Evolutionary conservation across 2,329 filamentous ascomycete genomes (phyloP), one percentile per base, ranked within the genome.

Genomic region (Claviceps fusiformis): DNA sequence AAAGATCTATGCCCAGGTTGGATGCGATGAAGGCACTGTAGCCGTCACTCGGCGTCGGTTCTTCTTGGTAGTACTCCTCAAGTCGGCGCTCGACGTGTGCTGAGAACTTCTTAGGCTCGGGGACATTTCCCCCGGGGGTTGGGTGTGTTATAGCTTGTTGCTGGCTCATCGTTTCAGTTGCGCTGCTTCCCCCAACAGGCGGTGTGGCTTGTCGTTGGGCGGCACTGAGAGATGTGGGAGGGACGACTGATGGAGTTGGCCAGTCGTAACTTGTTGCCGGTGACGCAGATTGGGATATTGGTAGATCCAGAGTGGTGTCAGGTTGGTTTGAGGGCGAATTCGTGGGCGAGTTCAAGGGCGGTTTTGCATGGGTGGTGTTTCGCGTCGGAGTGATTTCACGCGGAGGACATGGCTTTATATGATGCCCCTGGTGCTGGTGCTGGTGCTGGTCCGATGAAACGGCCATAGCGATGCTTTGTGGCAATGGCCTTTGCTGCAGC

Each of bases 1-100:
- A 66, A 3, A 72, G 70, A 55, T 80, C 76, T 29, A 79, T 73
- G 15, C 75, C 75, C 2, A 80, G 64, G 45, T 75, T 80, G 0
- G 78, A 80, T 10, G 78, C 77, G 46, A 80, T 67, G 61, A 79
- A 76, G 45, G 77, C 76, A 41, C 73, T 74, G 45, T 78, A 72
- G 1, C 72, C 74, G 50, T 77, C 70, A 46, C 70, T 77, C 2
- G 78, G 78, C 1, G 72, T 63, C 2, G 75, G 69, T 33, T 78
- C 70, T 7, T 67, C 66, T 31, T 73, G 70, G 58, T 77, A 81
- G 57, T 79, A 81, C 31, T 76, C 72, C 54, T 81, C 77, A 2
- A 81, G 67, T 2, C 77, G 73, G 24, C 65, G 68, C 56, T 78
- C 70, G 8, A 79, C 71, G 54, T 79, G 77, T 15, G 68, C 63